Conservation (phyloP, 2,329 filamentous ascomycete genomes). For the Penicillium glabrum region DNA sequence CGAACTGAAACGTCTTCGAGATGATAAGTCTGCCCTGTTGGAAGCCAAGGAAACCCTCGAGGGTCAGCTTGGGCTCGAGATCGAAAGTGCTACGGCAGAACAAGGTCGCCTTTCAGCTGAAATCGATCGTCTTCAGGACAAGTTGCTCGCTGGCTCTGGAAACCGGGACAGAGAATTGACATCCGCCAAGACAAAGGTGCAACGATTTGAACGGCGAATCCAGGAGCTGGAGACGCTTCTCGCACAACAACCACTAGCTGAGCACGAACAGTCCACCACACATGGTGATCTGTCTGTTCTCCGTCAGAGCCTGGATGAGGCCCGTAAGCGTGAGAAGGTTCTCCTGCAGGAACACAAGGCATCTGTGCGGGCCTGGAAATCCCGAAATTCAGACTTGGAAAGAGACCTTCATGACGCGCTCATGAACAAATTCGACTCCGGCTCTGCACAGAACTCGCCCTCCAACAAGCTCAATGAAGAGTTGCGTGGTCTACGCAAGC, state of each 20-base stretch:
- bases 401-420: conserved; percentile 64
- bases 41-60: conserved; percentile 62
- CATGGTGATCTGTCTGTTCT: conserved; percentile 58
- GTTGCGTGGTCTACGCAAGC: conserved; percentile 58
- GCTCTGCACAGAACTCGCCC: conserved; percentile 55
- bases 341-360: conserved; percentile 65
- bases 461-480: conserved; percentile 50
- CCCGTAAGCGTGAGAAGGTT: conserved; percentile 66
- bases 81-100: conserved; percentile 65
- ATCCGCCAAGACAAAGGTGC: conserved; percentile 60
- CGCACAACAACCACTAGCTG: conserved; percentile 51
- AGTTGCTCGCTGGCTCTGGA: conserved; percentile 44
- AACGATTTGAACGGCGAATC: conserved; percentile 61
- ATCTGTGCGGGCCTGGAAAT: conserved; percentile 62
- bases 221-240: conserved; percentile 54
- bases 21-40: conserved; percentile 60
- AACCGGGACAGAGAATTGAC: conserved; percentile 50
- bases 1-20: conserved; percentile 64
- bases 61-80: conserved; percentile 63
- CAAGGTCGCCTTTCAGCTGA: conserved; percentile 59
- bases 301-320: conserved; percentile 62
- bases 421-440: conserved; percentile 51
- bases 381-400: conserved; percentile 66
- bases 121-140: conserved; percentile 52
- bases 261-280: conserved; percentile 34